phyloP scores from a whole-genome alignment of 371 early-diverging fungal genomes.

The Blastocladiella emersonii region DNA sequence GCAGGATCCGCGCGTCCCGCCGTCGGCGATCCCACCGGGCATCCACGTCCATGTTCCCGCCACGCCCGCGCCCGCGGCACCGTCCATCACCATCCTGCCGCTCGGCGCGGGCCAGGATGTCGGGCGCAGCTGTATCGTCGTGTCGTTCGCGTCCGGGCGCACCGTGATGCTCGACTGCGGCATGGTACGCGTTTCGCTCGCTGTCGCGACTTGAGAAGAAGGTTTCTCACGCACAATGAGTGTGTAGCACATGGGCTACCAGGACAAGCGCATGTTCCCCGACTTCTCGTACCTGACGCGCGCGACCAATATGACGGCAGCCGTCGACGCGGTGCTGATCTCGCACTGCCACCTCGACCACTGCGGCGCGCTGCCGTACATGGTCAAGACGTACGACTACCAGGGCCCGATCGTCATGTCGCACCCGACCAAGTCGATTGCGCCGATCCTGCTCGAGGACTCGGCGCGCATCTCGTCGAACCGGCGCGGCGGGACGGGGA shows the following conservation, averaged over 20 bases:
- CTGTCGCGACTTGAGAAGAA: neutral
- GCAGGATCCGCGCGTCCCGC: too few relatives aligned
- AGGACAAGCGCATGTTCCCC: constrained; percentile 90
- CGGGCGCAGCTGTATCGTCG: constrained; percentile 83
- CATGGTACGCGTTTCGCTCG: too few relatives aligned
- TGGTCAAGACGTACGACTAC: constrained; percentile 91
- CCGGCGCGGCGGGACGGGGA: constrained; percentile 45
- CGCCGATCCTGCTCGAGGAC: constrained; percentile 83
- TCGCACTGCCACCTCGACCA: constrained; percentile 96
- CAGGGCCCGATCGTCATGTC: constrained; percentile 94
- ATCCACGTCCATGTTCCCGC: too few relatives aligned
- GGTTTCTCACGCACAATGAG: constrained; percentile 8
- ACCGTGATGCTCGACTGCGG: constrained; percentile 98
- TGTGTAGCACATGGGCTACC: constrained; percentile 99
- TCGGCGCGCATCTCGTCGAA: constrained; percentile 79
- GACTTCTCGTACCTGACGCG: constrained; percentile 91
- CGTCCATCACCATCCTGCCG: constrained; percentile 12
- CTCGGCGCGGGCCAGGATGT: constrained; percentile 73
- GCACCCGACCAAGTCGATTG: constrained; percentile 88
- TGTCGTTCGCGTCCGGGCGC: constrained; percentile 60
- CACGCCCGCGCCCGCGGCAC: too few relatives aligned
- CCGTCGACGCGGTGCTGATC: constrained; percentile 82
- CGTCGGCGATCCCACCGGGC: too few relatives aligned
- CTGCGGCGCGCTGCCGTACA: constrained; percentile 90
- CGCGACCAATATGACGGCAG: constrained; percentile 24